A percentile compares a stretch with the other conserved stretches of the same genome.
These are phyloP conservation scores for Trametes coccinea DNA, from an alignment of 768 basidiomycete species.

Conservation along the genomic window DNA sequence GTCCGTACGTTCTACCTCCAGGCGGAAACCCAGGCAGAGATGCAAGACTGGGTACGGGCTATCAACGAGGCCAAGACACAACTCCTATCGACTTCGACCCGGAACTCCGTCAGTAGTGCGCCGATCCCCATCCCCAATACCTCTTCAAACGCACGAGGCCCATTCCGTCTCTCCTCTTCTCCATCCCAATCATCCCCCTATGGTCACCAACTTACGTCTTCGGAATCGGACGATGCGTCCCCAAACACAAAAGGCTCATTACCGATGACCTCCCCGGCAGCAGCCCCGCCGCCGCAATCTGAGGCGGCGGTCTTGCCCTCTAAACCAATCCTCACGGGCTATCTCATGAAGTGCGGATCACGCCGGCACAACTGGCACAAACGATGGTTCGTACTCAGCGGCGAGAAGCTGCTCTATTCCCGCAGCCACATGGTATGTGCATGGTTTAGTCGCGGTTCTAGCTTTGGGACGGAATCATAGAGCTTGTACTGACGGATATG, in stretches of 20 bases:
- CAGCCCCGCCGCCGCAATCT: constrained; percentile 20
- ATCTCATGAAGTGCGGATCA: constrained; percentile 94
- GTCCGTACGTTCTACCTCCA: constrained; percentile 90
- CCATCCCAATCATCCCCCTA: constrained; percentile 42
- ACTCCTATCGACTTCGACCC: constrained; percentile 62
- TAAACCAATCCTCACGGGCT: constrained; percentile 86
- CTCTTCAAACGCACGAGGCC: constrained; percentile 30
- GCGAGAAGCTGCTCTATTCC: constrained; percentile 84
- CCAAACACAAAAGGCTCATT: constrained; percentile 45
- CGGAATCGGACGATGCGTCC: constrained; percentile 75
- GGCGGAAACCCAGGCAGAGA: constrained; percentile 69
- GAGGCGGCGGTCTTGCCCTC: constrained; percentile 59
- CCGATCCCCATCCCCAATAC: constrained; percentile 54
- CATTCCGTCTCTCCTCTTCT: constrained; percentile 48
- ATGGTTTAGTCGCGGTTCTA: constrained; percentile 16
- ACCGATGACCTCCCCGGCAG: constrained; percentile 48
- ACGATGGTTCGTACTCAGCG: constrained; percentile 94
- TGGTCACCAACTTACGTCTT: constrained; percentile 61
- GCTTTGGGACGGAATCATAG: constrained; percentile 3
- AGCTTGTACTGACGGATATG: constrained; percentile 14
- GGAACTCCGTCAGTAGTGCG: constrained; percentile 47
- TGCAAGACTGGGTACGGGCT: constrained; percentile 79
- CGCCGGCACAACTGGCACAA: constrained; percentile 96
- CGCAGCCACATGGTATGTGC: constrained; percentile 91
- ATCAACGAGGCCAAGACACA: constrained; percentile 76